Evolutionary conservation across 2,329 filamentous ascomycete species (phyloP), one percentile per base, ranked within the genome.

Genomic region (Mariannaea elegans): DNA sequence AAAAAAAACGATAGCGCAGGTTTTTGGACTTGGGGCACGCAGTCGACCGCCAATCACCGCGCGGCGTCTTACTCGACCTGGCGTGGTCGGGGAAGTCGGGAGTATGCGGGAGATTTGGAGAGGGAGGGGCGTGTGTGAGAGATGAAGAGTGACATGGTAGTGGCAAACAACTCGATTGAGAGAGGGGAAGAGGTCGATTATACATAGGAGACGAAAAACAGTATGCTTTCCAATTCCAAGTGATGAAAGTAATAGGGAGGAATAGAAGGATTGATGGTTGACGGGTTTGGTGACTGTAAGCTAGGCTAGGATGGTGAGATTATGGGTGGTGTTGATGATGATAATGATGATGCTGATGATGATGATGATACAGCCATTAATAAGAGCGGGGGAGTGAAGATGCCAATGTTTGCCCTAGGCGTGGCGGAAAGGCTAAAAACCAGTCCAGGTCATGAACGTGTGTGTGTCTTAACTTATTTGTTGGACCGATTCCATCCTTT

Each of bases 41-140:
- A 38, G 44, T 47, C 46, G 39, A 45, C 51, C 45, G 38, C 45
- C 50, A 55, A 56, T 59, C 44, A 55, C 38, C 56, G 27, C 29
- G 13, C 16, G 21, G 27, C 41, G 34, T 48, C 18, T 59, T 59
- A 44, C 54, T 54, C 44, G 54, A 55, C 56, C 24, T 59, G 51
- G 56, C 32, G 51, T 51, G 51, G 46, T 42, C 41, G 32, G 44
- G 49, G 41, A 52, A 32, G 32, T 56, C 57, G 59, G 59, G 59
- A 58, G 59, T 29, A 62, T 59, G 46, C 59, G 59, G 59, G 59
- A 55, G 49, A 52, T 57, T 34, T n/a, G 46, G 47, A 36, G 42
- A 44, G 21, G 27, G 39, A 41, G 34, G 34, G 34, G 42, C 23
- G 13, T 41, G 36, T 16, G 41, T n/a, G 18, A 18, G 48, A 44